Evolutionary conservation across 805 yeast genomes (phyloP).

Genomic region (Metschnikowia bowlesiae): DNA sequence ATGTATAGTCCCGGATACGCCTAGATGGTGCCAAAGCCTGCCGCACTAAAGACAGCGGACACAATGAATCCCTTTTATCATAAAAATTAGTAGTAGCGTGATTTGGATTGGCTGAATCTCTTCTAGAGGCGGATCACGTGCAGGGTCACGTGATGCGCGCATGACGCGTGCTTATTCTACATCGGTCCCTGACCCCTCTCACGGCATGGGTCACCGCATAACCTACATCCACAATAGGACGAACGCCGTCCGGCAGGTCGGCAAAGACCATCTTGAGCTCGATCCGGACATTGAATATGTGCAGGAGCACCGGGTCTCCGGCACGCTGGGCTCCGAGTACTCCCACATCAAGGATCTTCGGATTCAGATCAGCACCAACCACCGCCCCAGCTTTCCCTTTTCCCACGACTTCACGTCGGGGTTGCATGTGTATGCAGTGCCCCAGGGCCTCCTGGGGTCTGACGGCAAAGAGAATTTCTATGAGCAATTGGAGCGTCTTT

Average conservation of each 20-base stretch:
- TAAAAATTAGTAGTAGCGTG: no score
- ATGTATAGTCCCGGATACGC: no score
- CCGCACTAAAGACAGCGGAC: no score
- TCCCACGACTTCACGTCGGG: conserved; percentile 25
- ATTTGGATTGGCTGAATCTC: no score
- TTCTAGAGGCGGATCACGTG: no score
- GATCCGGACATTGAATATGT: conserved; percentile 2
- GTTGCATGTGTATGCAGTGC: conserved; percentile 28
- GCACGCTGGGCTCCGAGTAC: background rate
- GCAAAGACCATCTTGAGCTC: conserved; percentile 7
- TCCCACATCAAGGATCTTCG: conserved; percentile 11
- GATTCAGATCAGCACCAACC: conserved; percentile 10
- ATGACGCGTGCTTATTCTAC: no score
- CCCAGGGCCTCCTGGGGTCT: conserved; percentile 15
- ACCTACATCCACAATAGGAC: conserved; percentile 10
- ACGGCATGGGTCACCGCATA: conserved; percentile 15
- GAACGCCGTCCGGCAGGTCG: conserved; percentile 5
- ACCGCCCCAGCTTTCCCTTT: conserved; percentile 17
- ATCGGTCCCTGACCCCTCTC: no score
- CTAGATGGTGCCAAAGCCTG: no score
- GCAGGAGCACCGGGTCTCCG: conserved; percentile 11
- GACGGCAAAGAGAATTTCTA: conserved; percentile 18
- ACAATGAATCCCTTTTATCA: no score
- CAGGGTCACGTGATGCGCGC: no score
- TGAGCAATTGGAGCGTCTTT: conserved; percentile 13